phyloP scores from a whole-genome alignment of 2,329 filamentous ascomycete genomes.

The Alternaria ventricosa region DNA sequence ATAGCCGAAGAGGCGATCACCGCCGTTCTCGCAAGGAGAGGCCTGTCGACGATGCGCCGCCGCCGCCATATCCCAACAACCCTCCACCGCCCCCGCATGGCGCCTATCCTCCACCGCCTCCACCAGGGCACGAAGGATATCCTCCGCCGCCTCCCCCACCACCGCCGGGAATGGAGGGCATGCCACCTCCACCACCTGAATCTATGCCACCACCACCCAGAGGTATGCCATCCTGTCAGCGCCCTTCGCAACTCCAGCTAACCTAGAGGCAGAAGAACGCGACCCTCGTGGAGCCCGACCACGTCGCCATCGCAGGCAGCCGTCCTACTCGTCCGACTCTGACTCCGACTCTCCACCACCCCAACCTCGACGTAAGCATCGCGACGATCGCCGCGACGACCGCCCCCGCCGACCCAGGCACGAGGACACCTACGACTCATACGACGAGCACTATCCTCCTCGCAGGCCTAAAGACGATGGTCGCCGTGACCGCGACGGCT shows the following conservation, averaged over 20 bases:
- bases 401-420: conserved; percentile 21
- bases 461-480: conserved; percentile 19
- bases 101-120: conserved; percentile 5
- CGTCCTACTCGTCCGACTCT: conserved; percentile 23
- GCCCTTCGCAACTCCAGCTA: not conserved
- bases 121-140: conserved; percentile 7
- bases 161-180: not conserved
- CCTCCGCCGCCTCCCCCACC: not conserved
- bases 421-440: conserved; percentile 34
- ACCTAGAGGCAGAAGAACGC: not conserved
- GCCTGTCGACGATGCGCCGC: conserved; percentile 24
- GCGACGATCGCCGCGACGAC: conserved; percentile 28
- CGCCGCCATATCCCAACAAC: conserved; percentile 16
- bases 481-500: conserved; percentile 30
- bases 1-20: conserved; percentile 27
- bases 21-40: conserved; percentile 23
- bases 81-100: conserved; percentile 10
- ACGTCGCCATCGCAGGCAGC: conserved; percentile 23
- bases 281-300: conserved; percentile 11
- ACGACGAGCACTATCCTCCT: conserved; percentile 33
- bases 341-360: conserved; percentile 29
- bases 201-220: conserved; percentile 10
- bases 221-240: not conserved
- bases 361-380: conserved; percentile 30
- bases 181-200: not conserved